Percentiles rank a stretch among this genome's conserved stretches.
Conservation (phyloP, 176 grass and related monocot species). For the Musa schizocarpa region DNA sequence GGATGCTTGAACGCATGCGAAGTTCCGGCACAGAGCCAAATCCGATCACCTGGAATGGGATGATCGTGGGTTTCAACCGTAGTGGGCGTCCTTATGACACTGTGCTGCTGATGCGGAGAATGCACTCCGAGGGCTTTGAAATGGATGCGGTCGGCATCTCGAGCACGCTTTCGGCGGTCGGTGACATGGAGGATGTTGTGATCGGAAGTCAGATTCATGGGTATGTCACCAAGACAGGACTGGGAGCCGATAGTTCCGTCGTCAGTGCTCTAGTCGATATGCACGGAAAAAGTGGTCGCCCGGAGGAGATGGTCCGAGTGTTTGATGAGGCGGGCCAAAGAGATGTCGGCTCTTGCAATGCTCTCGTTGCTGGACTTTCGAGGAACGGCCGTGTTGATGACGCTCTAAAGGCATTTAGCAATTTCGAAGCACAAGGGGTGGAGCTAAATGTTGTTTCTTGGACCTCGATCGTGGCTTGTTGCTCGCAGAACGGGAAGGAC, state of each 20-base stretch:
- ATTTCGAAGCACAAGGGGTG: constrained; percentile 31
- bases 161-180: constrained; percentile 35
- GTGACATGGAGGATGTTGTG: constrained; percentile 18
- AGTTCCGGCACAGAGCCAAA: constrained; percentile 31
- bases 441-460: constrained; percentile 62
- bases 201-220: constrained; percentile 47
- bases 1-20: constrained; percentile 34
- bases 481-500: constrained; percentile 51
- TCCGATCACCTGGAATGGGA: constrained; percentile 56
- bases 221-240: constrained; percentile 31
- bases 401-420: constrained; percentile 36
- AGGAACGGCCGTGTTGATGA: constrained; percentile 35
- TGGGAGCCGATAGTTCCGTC: constrained; percentile 27
- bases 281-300: constrained; percentile 37
- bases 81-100: constrained; percentile 30
- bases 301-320: constrained; percentile 36
- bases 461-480: constrained; percentile 67
- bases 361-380: constrained; percentile 45
- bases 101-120: constrained; percentile 19
- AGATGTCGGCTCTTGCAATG: constrained; percentile 57
- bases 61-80: constrained; percentile 50
- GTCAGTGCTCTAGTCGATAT: constrained; percentile 44
- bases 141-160: constrained; percentile 32
- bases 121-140: constrained; percentile 44
- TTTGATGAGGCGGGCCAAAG: constrained; percentile 27